phyloP scores from a whole-genome alignment of 2,329 filamentous ascomycete species.

The Tolypocladium ophioglossoides region DNA sequence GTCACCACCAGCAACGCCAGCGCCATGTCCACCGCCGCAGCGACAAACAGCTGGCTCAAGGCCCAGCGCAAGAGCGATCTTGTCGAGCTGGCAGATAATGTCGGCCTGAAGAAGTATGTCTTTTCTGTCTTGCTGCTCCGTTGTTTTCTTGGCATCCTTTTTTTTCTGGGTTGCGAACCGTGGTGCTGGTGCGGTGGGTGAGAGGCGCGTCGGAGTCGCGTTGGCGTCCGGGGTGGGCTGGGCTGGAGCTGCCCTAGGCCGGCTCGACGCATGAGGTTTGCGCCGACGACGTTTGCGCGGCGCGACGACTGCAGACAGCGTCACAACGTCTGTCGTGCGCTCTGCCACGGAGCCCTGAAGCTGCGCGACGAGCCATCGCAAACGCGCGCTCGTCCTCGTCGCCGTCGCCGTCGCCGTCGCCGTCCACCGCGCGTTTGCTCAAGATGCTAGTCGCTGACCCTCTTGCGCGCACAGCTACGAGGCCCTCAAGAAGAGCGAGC shows the following conservation, averaged over 20 bases:
- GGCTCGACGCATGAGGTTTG: neutral
- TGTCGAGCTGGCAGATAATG: conserved; percentile 58
- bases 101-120: conserved; percentile 64
- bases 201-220: neutral
- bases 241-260: no score
- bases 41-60: conserved; percentile 61
- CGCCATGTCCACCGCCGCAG: conserved; percentile 16
- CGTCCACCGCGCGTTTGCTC: no score
- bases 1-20: neutral
- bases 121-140: neutral
- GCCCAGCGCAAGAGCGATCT: conserved; percentile 77
- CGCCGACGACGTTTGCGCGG: neutral
- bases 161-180: neutral
- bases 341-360: neutral
- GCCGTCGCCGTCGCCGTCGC: no score
- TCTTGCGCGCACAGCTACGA: conserved; percentile 45
- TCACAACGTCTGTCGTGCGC: neutral
- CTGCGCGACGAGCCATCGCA: neutral
- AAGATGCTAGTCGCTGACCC: neutral
- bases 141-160: conserved; percentile 1
- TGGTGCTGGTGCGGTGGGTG: neutral
- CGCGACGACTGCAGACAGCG: neutral
- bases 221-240: neutral
- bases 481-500: conserved; percentile 64
- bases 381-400: no score